phyloP scores from a whole-genome alignment of 352 stramenopile genomes.

The Phytophthora citrophthora region DNA sequence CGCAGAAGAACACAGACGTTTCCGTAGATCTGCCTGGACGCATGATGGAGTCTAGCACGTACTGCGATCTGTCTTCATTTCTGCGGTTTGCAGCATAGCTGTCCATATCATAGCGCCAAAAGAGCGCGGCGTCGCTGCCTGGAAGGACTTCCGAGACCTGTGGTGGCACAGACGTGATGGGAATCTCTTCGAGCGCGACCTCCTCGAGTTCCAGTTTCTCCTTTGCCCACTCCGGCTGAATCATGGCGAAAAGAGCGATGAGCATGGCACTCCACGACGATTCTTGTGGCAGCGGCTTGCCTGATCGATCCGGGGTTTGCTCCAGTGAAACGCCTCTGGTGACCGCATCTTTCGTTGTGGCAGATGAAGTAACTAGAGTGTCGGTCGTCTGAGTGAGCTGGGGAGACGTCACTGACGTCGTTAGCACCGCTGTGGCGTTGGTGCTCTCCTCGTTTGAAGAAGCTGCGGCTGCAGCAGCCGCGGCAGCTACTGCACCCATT shows the following conservation, averaged over 20 bases:
- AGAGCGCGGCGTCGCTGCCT: conserved; percentile 43
- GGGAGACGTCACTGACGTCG: too few relatives aligned
- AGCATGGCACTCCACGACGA: conserved; percentile 65
- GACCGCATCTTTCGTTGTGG: conserved; percentile 8
- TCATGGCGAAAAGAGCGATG: conserved; percentile 65
- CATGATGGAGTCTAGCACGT: conserved; percentile 49
- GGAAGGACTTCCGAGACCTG: conserved; percentile 60
- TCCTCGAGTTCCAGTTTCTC: conserved; percentile 47
- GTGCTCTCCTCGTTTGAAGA: conserved; percentile 18
- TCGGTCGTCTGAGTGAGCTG: conserved; percentile 7
- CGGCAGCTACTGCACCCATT: conserved; percentile 13
- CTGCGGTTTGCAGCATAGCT: conserved; percentile 70
- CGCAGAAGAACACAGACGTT: conserved; percentile 65
- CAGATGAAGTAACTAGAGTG: background rate
- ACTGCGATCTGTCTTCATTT: conserved; percentile 73
- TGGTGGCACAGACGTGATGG: conserved; percentile 52
- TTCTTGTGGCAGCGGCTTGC: conserved; percentile 8
- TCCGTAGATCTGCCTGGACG: conserved; percentile 14
- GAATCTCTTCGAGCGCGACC: conserved; percentile 54
- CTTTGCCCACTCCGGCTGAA: conserved; percentile 59
- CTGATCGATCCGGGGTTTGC: conserved; percentile 7
- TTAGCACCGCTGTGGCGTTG: conserved; percentile 8
- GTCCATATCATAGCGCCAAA: conserved; percentile 77
- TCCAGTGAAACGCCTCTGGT: conserved; percentile 4
- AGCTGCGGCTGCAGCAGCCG: background rate